Percentiles rank a stretch among this genome's conserved stretches.
phyloP scores from a whole-genome alignment of 306 rosid genomes.

The Sindora glabra region DNA sequence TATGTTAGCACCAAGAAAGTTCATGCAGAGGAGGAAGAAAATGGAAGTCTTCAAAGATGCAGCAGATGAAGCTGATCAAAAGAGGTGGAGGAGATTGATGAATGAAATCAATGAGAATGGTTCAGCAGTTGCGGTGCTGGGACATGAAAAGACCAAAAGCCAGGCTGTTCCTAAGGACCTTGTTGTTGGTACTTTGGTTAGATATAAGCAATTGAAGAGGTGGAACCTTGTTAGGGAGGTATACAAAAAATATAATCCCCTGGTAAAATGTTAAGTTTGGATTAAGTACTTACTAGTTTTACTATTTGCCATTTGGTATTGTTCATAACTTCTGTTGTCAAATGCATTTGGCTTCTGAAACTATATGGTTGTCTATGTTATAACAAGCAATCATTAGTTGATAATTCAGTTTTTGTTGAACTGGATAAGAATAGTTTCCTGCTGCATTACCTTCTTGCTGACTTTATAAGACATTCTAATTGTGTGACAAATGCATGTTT shows the following conservation, averaged over 20 bases:
- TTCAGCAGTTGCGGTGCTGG: conserved; percentile 70
- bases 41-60: conserved; percentile 56
- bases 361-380: not conserved
- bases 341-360: not conserved
- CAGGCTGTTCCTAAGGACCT: conserved; percentile 51
- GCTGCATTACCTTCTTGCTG: not conserved
- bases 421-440: not conserved
- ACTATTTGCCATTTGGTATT: not conserved
- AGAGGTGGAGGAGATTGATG: conserved; percentile 84
- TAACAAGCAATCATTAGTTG: not conserved
- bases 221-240: conserved; percentile 95
- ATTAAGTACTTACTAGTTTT: not conserved
- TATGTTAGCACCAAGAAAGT: conserved; percentile 77
- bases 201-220: conserved; percentile 74
- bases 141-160: conserved; percentile 34
- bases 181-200: conserved; percentile 74
- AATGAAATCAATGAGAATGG: conserved; percentile 64
- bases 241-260: not conserved
- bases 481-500: not conserved
- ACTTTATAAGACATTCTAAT: not conserved
- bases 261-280: not conserved
- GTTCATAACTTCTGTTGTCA: not conserved
- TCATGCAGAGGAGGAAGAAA: conserved; percentile 65
- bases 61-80: conserved; percentile 72
- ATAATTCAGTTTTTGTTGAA: not conserved